A percentile compares a stretch with the other conserved stretches of the same genome.
phyloP scores from a whole-genome alignment of 2,329 filamentous ascomycete species.

The Cladophialophora chaetospira region DNA sequence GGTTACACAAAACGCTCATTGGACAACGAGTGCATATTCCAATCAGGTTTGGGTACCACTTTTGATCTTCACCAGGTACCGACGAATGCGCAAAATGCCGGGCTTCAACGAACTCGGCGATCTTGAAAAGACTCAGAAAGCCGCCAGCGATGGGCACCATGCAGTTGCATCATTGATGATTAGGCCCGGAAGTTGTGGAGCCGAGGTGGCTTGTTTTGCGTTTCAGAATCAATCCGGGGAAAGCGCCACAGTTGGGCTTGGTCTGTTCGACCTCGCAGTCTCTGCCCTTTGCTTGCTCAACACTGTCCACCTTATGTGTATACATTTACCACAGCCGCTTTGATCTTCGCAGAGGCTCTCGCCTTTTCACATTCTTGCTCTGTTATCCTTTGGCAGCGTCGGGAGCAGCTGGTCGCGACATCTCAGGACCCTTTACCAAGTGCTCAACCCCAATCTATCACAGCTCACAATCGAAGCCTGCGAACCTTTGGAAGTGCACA shows the following conservation, averaged over 20 bases:
- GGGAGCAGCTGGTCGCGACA: not conserved
- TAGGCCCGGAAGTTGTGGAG: slow-evolving; percentile 2
- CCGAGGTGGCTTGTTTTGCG: slow-evolving; percentile 3
- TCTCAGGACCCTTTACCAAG: not conserved
- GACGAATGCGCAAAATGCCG: no score
- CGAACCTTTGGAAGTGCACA: not conserved
- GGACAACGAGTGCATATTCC: no score
- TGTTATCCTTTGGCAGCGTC: not conserved
- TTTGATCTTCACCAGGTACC: no score
- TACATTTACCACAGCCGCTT: no score
- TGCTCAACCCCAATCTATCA: not conserved
- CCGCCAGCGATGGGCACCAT: not conserved
- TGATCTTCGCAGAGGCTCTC: not conserved
- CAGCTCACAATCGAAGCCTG: not conserved
- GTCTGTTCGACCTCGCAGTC: not conserved
- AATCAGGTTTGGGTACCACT: no score
- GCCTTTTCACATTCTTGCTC: not conserved
- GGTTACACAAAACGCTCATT: no score
- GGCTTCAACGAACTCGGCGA: not conserved
- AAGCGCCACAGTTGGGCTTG: no score
- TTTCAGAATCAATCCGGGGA: not conserved
- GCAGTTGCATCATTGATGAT: not conserved
- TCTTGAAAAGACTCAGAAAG: not conserved
- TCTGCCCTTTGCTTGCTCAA: not conserved
- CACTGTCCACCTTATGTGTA: no score